Evolutionary conservation across 2,329 filamentous ascomycete genomes (phyloP).

Genomic region (Cercospora citrullina): DNA sequence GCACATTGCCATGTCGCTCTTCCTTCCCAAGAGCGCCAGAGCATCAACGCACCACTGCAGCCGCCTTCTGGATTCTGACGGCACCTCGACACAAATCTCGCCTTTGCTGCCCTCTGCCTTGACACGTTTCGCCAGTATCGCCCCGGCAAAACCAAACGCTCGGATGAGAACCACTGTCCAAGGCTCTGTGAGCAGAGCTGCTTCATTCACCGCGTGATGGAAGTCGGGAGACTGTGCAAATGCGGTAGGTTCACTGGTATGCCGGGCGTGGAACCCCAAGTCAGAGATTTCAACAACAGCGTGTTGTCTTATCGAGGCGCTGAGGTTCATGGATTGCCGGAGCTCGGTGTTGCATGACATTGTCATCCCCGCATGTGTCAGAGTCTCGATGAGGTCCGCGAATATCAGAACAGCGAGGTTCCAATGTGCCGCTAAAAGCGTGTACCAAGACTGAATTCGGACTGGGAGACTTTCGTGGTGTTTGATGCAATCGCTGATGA

Average conservation of each 20-base stretch:
- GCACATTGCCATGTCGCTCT: slow-evolving; percentile 23
- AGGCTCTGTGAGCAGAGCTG: slow-evolving; percentile 26
- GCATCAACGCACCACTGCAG: slow-evolving; percentile 20
- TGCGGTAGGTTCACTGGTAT: slow-evolving; percentile 9
- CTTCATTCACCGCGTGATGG: slow-evolving; percentile 25
- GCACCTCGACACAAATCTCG: slow-evolving; percentile 1
- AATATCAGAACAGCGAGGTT: slow-evolving; percentile 25
- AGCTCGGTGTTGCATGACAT: slow-evolving; percentile 13
- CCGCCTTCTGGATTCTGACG: slow-evolving; percentile 7
- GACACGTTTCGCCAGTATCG: slow-evolving; percentile 15
- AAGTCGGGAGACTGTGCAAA: slow-evolving; percentile 23
- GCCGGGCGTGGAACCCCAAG: slow-evolving; percentile 16
- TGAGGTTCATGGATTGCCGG: slow-evolving; percentile 14
- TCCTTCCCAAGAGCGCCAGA: slow-evolving; percentile 18
- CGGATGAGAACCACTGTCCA: slow-evolving; percentile 26
- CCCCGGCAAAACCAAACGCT: slow-evolving; percentile 22
- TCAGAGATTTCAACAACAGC: slow-evolving; percentile 21
- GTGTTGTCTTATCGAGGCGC: slow-evolving; percentile 10
- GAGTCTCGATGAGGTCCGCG: slow-evolving; percentile 22
- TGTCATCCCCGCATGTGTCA: slow-evolving; percentile 14
- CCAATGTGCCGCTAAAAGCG: slow-evolving; percentile 26
- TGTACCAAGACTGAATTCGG: slow-evolving; percentile 29
- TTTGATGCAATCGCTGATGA: slow-evolving; percentile 26
- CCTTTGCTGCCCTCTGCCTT: slow-evolving; percentile 5
- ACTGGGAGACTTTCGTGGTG: slow-evolving; percentile 24